Base-by-base conservation (phyloP, 78 protist species). In the Diacronema lutheri region DNA sequence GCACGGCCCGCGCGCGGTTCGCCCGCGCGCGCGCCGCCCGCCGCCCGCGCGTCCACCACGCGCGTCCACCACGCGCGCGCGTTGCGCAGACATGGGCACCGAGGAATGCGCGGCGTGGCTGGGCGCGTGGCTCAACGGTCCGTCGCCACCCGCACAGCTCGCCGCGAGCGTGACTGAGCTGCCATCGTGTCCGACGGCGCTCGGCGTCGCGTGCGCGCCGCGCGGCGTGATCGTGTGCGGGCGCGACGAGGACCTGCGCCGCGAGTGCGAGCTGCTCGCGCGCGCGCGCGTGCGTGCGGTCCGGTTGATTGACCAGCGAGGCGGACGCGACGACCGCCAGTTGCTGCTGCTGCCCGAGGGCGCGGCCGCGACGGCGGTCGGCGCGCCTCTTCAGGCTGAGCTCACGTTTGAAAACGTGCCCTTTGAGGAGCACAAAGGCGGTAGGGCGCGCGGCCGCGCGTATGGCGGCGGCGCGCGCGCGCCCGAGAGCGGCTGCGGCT, bases 261-360 rank as follows among this genome's bases (percentile, higher is more conserved):
- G 13, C 26, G 33, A 33, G 44, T 16, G n/a, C 26, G 72, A 10
- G 41, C n/a, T 65, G 72, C 25, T 65, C 44, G 25, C 3, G 72
- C 37, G 41, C 26, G 19, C 23, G 4, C 41, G 72, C 44, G 72
- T 65, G 25, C 41, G n/a, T 41, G 72, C 33, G 41, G 44, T 33
- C 41, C 11, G 41, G 41, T 41, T 65, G 44, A 2, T 65, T 12
- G 4, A 2, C 5, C 72, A 65, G 72, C 23, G 14, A 13, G 68
- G 35, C 35, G 68, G 68, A 20, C 64, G 64, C 19, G 68, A 61
- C 68, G 68, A 61, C 68, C n/a, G 68, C 35, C 68, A 61, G 68
- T 13, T 61, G 23, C 35, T 61, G 35, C 4, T 61, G 0, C 14
- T 29, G 68, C 68, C 68, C 4, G 35, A n/a, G 23, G 68, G 68